These are phyloP conservation scores for Auriscalpium vulgare DNA, from an alignment of 768 basidiomycete species.

Conservation along the genomic window DNA sequence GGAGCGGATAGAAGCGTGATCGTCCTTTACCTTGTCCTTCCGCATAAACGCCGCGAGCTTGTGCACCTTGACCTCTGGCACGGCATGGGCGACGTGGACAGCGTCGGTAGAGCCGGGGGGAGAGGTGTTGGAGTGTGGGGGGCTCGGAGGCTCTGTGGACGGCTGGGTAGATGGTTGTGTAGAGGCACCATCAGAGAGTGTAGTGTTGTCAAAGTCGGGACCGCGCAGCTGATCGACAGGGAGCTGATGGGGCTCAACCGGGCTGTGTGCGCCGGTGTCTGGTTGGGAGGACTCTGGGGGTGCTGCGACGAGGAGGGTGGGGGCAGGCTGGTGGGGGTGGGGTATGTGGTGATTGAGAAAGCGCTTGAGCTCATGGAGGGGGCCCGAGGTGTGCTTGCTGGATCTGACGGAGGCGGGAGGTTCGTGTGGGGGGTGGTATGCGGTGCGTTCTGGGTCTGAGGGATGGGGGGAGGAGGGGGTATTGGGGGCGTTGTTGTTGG, in stretches of 20 bases:
- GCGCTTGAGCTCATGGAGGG: slow-evolving; percentile 87
- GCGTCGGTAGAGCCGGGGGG: slow-evolving; percentile 1
- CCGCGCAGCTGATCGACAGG: slow-evolving; percentile 29
- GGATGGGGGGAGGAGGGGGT: slow-evolving; percentile 4
- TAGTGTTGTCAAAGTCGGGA: slow-evolving; percentile 28
- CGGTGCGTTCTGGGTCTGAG: slow-evolving; percentile 9
- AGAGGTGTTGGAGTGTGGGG: slow-evolving; percentile 9
- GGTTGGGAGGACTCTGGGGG: slow-evolving; percentile 17
- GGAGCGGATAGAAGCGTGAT: slow-evolving; percentile 10
- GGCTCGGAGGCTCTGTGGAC: slow-evolving; percentile 13
- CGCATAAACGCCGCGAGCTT: slow-evolving; percentile 27
- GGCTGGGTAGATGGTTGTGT: slow-evolving; percentile 18
- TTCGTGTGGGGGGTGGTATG: slow-evolving; percentile 7
- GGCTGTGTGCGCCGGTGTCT: slow-evolving; percentile 22
- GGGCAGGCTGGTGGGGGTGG: slow-evolving; percentile 23
- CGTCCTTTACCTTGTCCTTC: slow-evolving; percentile 26
- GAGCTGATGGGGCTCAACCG: slow-evolving; percentile 24
- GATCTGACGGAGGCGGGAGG: slow-evolving; percentile 12
- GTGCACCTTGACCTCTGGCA: slow-evolving; percentile 14
- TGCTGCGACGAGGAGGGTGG: slow-evolving; percentile 13
- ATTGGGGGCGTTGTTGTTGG: slow-evolving; percentile 11
- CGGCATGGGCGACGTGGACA: not conserved
- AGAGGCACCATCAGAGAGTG: slow-evolving; percentile 23
- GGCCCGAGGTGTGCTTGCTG: slow-evolving; percentile 46
- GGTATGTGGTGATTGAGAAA: slow-evolving; percentile 91